Conservation (phyloP, 495 filamentous ascomycete species). For the Aspergillus funiculosus region DNA sequence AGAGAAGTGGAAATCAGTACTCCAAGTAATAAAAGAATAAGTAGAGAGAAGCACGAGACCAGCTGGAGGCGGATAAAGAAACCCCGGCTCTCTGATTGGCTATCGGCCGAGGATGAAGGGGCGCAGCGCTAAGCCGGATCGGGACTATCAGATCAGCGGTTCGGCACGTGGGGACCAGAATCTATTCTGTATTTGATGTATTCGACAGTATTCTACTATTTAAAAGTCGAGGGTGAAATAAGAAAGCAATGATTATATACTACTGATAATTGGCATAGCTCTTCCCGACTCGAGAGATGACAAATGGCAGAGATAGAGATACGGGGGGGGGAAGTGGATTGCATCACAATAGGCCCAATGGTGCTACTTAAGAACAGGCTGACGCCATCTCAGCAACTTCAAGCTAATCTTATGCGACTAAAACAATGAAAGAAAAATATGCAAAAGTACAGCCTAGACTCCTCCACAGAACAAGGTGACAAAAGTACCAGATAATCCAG, state of each 20-base stretch:
- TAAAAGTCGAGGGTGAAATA: too few species aligned
- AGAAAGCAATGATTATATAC: too few species aligned
- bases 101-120: constrained; percentile 1
- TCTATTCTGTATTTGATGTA: too few species aligned
- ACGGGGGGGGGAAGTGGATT: too few species aligned
- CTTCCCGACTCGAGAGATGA: too few species aligned
- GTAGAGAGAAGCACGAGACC: not conserved
- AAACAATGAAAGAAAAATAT: constrained; percentile 3
- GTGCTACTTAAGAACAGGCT: constrained; percentile 9
- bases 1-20: constrained; percentile 1
- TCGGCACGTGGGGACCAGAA: too few species aligned
- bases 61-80: too few species aligned
- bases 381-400: constrained; percentile 11
- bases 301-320: too few species aligned
- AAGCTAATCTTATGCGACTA: constrained; percentile 3
- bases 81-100: not conserved
- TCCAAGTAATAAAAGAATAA: not conserved
- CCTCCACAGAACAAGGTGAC: not conserved
- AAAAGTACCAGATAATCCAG: not conserved
- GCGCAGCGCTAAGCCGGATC: constrained; percentile 6
- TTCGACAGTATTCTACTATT: too few species aligned
- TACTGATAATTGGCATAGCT: too few species aligned
- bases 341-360: too few species aligned
- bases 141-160: not conserved
- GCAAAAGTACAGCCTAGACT: constrained; percentile 6